A percentile compares a stretch with the other conserved stretches of the same genome.
Conservation (phyloP, 805 yeast species). For the Tetrapisispora iriomotensis region DNA sequence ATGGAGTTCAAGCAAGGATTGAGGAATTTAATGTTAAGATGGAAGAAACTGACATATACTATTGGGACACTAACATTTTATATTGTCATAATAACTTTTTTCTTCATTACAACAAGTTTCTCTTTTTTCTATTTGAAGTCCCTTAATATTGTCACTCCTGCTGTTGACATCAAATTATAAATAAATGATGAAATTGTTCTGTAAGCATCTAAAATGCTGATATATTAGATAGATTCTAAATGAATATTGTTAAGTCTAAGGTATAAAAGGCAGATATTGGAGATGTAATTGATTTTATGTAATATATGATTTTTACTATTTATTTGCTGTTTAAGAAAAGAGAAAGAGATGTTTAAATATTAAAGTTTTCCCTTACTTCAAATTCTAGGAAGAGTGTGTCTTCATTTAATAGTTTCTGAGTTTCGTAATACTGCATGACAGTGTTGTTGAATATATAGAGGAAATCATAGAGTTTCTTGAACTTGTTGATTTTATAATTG, state of each 20-base stretch:
- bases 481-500: conserved; percentile 10
- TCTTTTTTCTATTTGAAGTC: conserved; percentile 4
- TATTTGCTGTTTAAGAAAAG: neutral
- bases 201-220: no score
- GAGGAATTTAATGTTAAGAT: conserved; percentile 24
- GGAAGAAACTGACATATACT: conserved; percentile 15
- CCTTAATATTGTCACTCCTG: neutral
- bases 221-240: neutral
- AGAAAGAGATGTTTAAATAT: neutral
- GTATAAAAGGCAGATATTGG: no score
- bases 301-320: no score
- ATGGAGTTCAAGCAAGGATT: conserved; percentile 22
- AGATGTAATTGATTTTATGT: no score
- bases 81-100: conserved; percentile 10
- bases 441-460: conserved; percentile 17
- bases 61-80: conserved; percentile 18
- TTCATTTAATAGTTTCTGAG: conserved; percentile 8
- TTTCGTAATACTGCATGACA: conserved; percentile 11
- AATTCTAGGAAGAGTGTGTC: conserved; percentile 15
- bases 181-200: neutral
- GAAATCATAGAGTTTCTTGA: conserved; percentile 9
- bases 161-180: neutral
- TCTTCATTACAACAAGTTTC: conserved; percentile 11
- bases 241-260: neutral
- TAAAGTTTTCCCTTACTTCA: conserved; percentile 9